phyloP scores from a whole-genome alignment of 2,329 filamentous ascomycete genomes.

The Phialocephala sp. region DNA sequence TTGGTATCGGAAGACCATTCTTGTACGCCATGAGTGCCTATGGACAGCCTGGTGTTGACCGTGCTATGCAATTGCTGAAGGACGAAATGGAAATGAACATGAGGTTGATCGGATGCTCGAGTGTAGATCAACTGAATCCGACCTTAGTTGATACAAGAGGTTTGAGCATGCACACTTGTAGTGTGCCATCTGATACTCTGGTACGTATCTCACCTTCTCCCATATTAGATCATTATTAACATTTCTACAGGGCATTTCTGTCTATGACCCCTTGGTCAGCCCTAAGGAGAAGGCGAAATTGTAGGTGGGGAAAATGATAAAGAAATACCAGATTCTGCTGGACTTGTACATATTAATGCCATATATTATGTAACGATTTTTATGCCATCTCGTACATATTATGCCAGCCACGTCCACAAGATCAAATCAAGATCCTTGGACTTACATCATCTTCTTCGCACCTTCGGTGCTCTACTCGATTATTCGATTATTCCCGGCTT shows the following conservation, averaged over 20 bases:
- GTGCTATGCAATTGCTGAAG: constrained; percentile 89
- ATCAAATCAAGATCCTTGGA: not conserved
- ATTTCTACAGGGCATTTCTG: constrained; percentile 32
- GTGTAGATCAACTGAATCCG: constrained; percentile 78
- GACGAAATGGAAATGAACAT: constrained; percentile 99
- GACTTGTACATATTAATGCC: constrained; percentile 22
- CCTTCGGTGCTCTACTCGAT: not conserved
- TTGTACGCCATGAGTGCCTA: constrained; percentile 96
- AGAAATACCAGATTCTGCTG: constrained; percentile 15
- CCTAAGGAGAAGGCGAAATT: constrained; percentile 56
- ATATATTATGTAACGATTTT: constrained; percentile 11
- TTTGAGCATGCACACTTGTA: constrained; percentile 63
- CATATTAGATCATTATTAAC: constrained; percentile 19
- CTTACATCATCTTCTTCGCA: constrained; percentile 3
- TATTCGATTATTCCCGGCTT: not conserved
- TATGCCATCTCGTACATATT: not conserved
- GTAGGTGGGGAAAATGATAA: constrained; percentile 33
- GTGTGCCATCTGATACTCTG: constrained; percentile 66
- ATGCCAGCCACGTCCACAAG: not conserved
- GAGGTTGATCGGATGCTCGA: constrained; percentile 84
- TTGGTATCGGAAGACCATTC: constrained; percentile 94
- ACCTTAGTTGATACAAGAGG: constrained; percentile 80
- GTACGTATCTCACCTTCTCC: constrained; percentile 31
- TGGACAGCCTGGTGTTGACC: constrained; percentile 83
- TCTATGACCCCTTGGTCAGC: constrained; percentile 54